These are phyloP conservation scores for Coemansia sp. DNA, from an alignment of 192 early-diverging fungal genomes.

Conservation along the genomic window DNA sequence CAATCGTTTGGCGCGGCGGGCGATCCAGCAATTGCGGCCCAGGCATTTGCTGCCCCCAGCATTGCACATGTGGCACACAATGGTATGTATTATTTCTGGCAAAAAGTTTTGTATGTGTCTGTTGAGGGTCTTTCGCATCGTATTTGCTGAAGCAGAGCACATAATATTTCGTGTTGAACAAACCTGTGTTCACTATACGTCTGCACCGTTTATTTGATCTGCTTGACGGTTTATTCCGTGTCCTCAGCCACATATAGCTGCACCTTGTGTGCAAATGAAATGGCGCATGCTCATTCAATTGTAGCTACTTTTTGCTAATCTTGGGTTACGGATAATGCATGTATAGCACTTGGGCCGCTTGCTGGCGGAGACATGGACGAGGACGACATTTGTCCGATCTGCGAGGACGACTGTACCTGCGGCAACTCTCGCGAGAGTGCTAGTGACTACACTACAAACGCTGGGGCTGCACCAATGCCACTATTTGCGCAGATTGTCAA, in stretches of 20 bases:
- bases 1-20: background rate
- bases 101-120: background rate
- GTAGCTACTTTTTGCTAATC: too few species aligned
- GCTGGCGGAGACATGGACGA: constrained; percentile 36
- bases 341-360: background rate
- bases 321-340: background rate
- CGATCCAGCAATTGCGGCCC: background rate
- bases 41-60: background rate
- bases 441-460: constrained; percentile 2
- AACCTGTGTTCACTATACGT: too few species aligned
- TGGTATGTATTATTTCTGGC: background rate
- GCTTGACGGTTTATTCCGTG: too few species aligned
- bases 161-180: too few species aligned
- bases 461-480: constrained; percentile 19
- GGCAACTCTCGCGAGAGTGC: constrained; percentile 14
- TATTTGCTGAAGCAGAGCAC: too few species aligned
- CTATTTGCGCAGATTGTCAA: constrained; percentile 34
- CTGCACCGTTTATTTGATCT: too few species aligned
- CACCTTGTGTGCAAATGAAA: too few species aligned
- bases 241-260: too few species aligned
- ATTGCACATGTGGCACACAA: background rate
- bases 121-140: too few species aligned
- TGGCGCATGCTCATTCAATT: too few species aligned
- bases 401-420: constrained; percentile 52
- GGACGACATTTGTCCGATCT: constrained; percentile 53